Evolutionary conservation across 2,329 filamentous ascomycete species (phyloP), one percentile per base, ranked within the genome.

Genomic region (Neopestalotiopsis sp.): DNA sequence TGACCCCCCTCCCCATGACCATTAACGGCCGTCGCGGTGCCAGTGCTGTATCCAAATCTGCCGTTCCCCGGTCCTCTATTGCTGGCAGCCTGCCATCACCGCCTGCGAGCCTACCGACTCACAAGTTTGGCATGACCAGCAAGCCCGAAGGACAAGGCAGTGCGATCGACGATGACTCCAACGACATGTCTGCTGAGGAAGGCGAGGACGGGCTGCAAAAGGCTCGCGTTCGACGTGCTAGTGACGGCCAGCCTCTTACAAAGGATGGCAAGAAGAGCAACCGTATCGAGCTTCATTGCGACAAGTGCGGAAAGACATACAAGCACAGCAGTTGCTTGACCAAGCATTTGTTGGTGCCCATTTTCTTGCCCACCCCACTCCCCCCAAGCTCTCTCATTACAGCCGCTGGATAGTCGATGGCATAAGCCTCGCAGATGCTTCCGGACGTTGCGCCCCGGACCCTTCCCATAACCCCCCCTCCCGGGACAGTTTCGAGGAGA

Each of bases 291-390:
- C 90, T 99, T 80, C 94, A 93, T 83, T 99, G 96, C 86, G 94
- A 97, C 80, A 95, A 95, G 84, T 99, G 96, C 87, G 95, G 95
- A 83, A 99, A 99, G 89, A 94, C 94, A 84, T 99, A 99, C 90
- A 99, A 99, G 91, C 96, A 99, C 89, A 97, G 95, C 90, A 98
- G 96, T 87, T 99, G 96, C 90, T 90, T 99, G 87, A 97, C 94
- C 81, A 99, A 98, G 90, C 96, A 99, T 91, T 92, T 98, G 96
- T 98, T 91, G 90, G 96, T 97, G 88, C 85, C 88, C 90, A 88
- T 86, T 84, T 83, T 84, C 83, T 84, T 82, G 79, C 80, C 79
- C 77, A 76, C 74, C 76, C 75, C 79, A 76, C 80, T 77, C 79
- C 73, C 78, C 79, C 79, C 81, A 63, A 69, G 69, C 65, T 72